Conservation (phyloP, 1,139 yeast species). For the Blastobotrys capitulatus region DNA sequence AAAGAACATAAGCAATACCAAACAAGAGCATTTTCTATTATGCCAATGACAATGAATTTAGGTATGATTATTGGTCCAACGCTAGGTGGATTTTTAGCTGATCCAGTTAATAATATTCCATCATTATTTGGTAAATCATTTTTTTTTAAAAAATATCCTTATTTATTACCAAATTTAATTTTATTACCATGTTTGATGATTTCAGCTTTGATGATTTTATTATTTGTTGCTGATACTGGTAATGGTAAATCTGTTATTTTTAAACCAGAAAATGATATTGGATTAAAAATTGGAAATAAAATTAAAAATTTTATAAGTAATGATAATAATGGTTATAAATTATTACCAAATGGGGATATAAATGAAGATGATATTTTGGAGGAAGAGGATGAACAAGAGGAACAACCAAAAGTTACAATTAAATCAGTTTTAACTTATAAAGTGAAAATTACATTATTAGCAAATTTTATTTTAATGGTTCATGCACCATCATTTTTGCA, state of each 20-base stretch:
- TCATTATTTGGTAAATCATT: conserved; percentile 18
- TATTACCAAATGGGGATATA: conserved; percentile 8
- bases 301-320: not conserved
- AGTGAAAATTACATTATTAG: conserved; percentile 25
- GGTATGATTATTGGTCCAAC: conserved; percentile 53
- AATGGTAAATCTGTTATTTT: conserved; percentile 37
- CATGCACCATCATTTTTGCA: conserved; percentile 52
- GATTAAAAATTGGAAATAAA: conserved; percentile 28
- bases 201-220: conserved; percentile 39
- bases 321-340: not conserved
- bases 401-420: not conserved
- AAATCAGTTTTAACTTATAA: conserved; percentile 24
- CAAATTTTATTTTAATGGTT: conserved; percentile 36
- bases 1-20: conserved; percentile 47
- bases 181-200: conserved; percentile 37
- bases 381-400: not conserved
- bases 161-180: conserved; percentile 55
- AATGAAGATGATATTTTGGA: not conserved
- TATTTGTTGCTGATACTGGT: conserved; percentile 54
- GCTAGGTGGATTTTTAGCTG: conserved; percentile 33
- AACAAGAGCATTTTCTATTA: conserved; percentile 52
- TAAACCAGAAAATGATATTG: conserved; percentile 41
- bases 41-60: conserved; percentile 53
- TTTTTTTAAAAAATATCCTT: conserved; percentile 44
- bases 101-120: conserved; percentile 30